phyloP scores from a whole-genome alignment of 2,329 filamentous ascomycete genomes.

The Atkinsonella texensis region DNA sequence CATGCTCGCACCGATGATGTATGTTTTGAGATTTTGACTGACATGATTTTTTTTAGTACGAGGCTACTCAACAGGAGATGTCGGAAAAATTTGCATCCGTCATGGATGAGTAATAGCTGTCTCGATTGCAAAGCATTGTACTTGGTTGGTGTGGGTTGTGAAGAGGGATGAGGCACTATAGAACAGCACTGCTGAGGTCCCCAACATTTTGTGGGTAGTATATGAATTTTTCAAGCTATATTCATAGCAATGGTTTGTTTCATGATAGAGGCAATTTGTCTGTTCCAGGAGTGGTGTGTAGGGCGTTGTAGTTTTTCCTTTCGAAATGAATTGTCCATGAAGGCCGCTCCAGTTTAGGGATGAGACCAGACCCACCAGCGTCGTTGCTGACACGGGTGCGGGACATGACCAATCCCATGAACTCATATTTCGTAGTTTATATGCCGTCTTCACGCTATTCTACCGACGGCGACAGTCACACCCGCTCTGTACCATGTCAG shows the following conservation, averaged over 20 bases:
- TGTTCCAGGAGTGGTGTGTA: background rate
- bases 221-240: conserved; percentile 1
- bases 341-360: background rate
- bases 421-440: background rate
- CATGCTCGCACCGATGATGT: no score
- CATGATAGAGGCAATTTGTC: background rate
- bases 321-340: background rate
- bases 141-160: conserved; percentile 6
- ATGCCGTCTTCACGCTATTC: no score
- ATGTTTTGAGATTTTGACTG: background rate
- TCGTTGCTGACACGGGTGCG: no score
- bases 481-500: conserved; percentile 29
- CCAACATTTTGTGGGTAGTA: conserved; percentile 6
- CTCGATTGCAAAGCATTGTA: conserved; percentile 3
- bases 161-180: conserved; percentile 17
- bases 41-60: conserved; percentile 49
- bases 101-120: conserved; percentile 65
- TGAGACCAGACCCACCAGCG: background rate
- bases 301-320: background rate
- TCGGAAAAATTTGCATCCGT: conserved; percentile 96
- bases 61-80: conserved; percentile 83
- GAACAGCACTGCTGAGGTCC: conserved; percentile 10
- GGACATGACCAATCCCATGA: background rate
- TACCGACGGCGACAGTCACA: background rate
- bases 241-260: background rate